Base-by-base conservation (phyloP, 306 rosid genomes). In the Trifolium pratense region DNA sequence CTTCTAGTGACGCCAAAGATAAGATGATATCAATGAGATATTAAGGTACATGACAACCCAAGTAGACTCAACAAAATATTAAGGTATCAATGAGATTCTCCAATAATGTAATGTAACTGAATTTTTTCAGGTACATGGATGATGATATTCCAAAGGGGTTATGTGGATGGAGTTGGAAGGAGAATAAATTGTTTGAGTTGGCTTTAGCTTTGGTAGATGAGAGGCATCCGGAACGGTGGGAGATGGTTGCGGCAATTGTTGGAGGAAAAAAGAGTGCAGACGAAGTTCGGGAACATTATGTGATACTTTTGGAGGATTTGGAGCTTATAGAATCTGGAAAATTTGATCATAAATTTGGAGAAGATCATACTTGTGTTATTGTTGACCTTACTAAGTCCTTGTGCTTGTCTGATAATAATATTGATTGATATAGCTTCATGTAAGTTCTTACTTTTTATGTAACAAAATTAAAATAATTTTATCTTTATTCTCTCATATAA, bases 161-260 rank as follows among this genome's bases (percentile, higher is more conserved):
- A 80, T 34, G 88, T 40, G 89, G 84, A 21, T 91, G 97, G 95
- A 91, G 89, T 82, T 89, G 95, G 95, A 89, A 91, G 82, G 91
- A 91, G 86, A 91, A 89, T 84, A 91, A 89, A 73, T 74, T 86
- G 85, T 91, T 91, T 77, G 97, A 91, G 86, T 65, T 86, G 68
- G 97, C 95, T 71, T 83, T 89, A 68, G 89, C 92, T 5, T 84
- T 78, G 80, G 92, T 91, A 5, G 92, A 91, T 46, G 89, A 91
- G 73, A 73, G 82, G 39, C 85, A 88, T 51, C 96, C 96, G 34
- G 80, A 84, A 70, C 74, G 96, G 59, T 88, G 96, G 96, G 85
- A 83, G 23, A 68, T 81, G 21, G 88, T 87, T 64, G 96, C 96
- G 7, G 79, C 91, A 75, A 79, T 86, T 83, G 66, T 90, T 21